A percentile compares a stretch with the other conserved stretches of the same genome.
Conservation (phyloP, 352 stramenopile species). For the Phytophthora syringae region DNA sequence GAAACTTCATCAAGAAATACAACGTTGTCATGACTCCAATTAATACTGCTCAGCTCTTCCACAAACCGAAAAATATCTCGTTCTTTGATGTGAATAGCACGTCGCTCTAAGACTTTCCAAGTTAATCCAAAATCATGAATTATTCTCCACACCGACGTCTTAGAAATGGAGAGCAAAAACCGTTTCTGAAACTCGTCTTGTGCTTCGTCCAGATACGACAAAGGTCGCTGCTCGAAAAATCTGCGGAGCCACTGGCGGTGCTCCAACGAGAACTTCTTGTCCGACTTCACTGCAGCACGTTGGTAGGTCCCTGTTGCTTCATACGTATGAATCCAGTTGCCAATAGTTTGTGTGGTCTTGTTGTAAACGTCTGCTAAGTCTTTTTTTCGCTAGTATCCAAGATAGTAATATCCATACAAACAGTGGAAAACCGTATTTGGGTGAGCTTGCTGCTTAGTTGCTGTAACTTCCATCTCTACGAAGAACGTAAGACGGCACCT, state of each 20-base stretch:
- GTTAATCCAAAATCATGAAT: background rate
- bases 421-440: conserved; percentile 7
- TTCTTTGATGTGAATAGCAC: conserved; percentile 7
- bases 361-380: conserved; percentile 7
- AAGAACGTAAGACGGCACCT: too few species aligned
- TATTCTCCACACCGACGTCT: conserved; percentile 9
- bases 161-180: background rate
- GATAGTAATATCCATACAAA: background rate
- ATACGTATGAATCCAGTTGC: conserved; percentile 11
- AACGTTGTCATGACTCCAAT: conserved; percentile 23
- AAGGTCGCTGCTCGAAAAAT: conserved; percentile 4
- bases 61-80: conserved; percentile 1
- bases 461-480: background rate
- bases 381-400: conserved; percentile 2
- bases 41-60: conserved; percentile 29
- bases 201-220: conserved; percentile 2
- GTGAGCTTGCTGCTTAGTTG: background rate
- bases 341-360: background rate
- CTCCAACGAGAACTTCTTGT: background rate
- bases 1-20: conserved; percentile 41
- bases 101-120: background rate
- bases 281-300: background rate
- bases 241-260: background rate
- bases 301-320: conserved; percentile 7
- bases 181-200: background rate